Evolutionary conservation across 306 rosid species (phyloP).

Genomic region (Medicago truncatula): MtrunA17r5.0-ANR NC_053043.1:9540501-9541000

Average conservation of each 20-base stretch:
- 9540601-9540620: neutral
- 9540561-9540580: constrained; percentile 4
- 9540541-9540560: constrained; percentile 41
- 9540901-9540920: constrained; percentile 81
- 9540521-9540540: constrained; percentile 53
- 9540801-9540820: constrained; percentile 51
- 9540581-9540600: neutral
- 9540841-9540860: constrained; percentile 31
- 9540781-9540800: constrained; percentile 46
- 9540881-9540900: constrained; percentile 70
- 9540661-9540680: constrained; percentile 43
- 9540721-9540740: constrained; percentile 21
- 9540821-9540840: constrained; percentile 41
- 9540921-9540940: constrained; percentile 81
- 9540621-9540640: neutral
- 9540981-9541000: constrained; percentile 73
- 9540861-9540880: constrained; percentile 19
- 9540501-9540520: constrained; percentile 37
- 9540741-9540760: constrained; percentile 28
- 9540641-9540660: constrained; percentile 18
- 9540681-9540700: constrained; percentile 40
- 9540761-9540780: constrained; percentile 36
- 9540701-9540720: constrained; percentile 42
- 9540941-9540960: constrained; percentile 86
- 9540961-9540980: constrained; percentile 81